Percentiles rank a stretch among this genome's conserved stretches.
Conservation (phyloP, 805 yeast genomes). For the Suhomyces prunicola region DNA sequence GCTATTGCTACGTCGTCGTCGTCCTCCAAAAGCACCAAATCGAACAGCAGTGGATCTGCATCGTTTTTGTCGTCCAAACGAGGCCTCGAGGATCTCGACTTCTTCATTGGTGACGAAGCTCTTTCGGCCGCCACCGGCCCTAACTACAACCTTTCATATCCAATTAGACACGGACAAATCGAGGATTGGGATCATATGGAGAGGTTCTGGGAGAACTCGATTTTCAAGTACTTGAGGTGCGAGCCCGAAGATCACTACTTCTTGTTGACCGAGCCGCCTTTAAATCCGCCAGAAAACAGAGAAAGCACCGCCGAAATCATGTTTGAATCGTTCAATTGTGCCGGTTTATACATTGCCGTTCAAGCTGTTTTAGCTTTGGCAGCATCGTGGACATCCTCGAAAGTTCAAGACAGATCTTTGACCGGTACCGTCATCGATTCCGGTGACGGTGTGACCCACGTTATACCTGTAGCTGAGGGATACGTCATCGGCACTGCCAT, state of each 20-base stretch:
- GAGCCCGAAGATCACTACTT: slow-evolving; percentile 99
- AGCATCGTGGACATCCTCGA: slow-evolving; percentile 97
- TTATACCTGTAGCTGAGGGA: slow-evolving; percentile 98
- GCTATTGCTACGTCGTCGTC: slow-evolving; percentile 81
- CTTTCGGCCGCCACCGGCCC: slow-evolving; percentile 88
- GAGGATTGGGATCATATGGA: slow-evolving; percentile 99
- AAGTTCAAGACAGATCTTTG: slow-evolving; percentile 89
- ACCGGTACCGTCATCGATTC: slow-evolving; percentile 98
- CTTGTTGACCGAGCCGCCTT: slow-evolving; percentile 94
- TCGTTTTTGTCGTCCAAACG: slow-evolving; percentile 62
- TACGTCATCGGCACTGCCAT: slow-evolving; percentile 97
- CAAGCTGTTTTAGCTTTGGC: slow-evolving; percentile 98
- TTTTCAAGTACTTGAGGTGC: slow-evolving; percentile 92
- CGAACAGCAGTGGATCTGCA: slow-evolving; percentile 30
- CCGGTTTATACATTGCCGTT: slow-evolving; percentile 96
- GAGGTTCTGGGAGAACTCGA: slow-evolving; percentile 96
- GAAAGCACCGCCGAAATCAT: slow-evolving; percentile 98
- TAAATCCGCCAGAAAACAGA: slow-evolving; percentile 99
- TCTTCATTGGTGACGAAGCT: slow-evolving; percentile 95
- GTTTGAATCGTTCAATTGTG: slow-evolving; percentile 98
- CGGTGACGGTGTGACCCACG: slow-evolving; percentile 99
- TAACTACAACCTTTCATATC: slow-evolving; percentile 81
- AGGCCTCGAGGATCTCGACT: slow-evolving; percentile 92
- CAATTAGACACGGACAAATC: slow-evolving; percentile 95
- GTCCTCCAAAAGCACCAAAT: slow-evolving; percentile 39